Base-by-base conservation (phyloP, 306 rosid species). In the Malus sieversii region DNA sequence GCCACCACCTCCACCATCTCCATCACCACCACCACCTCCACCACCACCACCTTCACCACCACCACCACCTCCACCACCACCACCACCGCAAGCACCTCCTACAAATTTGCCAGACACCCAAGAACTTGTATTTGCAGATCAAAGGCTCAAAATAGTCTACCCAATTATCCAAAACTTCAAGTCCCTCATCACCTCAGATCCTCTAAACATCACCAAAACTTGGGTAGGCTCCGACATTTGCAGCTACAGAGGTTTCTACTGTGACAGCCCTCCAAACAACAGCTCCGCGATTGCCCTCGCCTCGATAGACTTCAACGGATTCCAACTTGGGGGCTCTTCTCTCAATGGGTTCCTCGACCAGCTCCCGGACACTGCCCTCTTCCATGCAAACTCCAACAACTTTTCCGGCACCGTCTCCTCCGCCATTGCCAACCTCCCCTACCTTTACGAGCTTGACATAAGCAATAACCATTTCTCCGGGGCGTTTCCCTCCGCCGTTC, bases 381-480 rank as follows among this genome's bases (percentile, higher is more conserved):
- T 91, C 83, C 96, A 90, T 87, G 98, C 96, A 70, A 91, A 93
- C 76, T 85, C 97, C 82, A 93, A 93, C 88, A 86, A 76, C 19
- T 91, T 93, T 25, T 9, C 78, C 3, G 97, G 98, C 78, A 87
- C 93, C 1, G 77, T 93, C 77, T 82, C 96, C 38, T 52, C 90
- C 3, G 77, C 85, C 75, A 83, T 88, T 22, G 22, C 90, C 53
- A 88, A 82, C 1, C 90, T 93, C 10, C 86, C 85, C 45, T 93
- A 90, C 67, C 90, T 93, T 2, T 93, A 90, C 73, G 96, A 90
- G 88, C 83, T 93, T 23, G 97, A 93, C 78, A 71, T 91, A 20
- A 93, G 98, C 78, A 93, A 91, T 88, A 93, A 93, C 79, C 73
- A 69, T 12, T 85, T 93, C 13, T 87, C 93, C 0, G 98, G 98